phyloP scores from a whole-genome alignment of 1,284 basidiomycete genomes.

The Anthracocystis walkeri region DNA sequence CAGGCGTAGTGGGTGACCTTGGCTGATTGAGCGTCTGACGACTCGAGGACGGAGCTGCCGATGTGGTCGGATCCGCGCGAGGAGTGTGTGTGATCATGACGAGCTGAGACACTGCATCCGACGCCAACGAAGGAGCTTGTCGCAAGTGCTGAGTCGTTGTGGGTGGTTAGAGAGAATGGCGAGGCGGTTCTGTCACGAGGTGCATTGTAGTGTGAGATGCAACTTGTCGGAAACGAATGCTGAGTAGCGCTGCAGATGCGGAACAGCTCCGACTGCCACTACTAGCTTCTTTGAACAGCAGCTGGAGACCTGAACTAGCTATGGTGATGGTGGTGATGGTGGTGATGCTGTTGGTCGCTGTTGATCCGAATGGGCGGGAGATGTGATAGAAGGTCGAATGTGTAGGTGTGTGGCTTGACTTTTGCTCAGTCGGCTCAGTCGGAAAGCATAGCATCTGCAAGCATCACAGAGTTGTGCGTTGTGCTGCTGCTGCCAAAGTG shows the following conservation, averaged over 20 bases:
- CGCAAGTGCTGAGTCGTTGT: not conserved
- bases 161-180: not conserved
- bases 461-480: no score
- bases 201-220: not conserved
- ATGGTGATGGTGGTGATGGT: not conserved
- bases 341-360: not conserved
- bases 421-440: not conserved
- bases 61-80: constrained; percentile 9
- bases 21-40: constrained; percentile 15
- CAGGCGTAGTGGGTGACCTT: constrained; percentile 24
- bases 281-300: no score
- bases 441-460: not conserved
- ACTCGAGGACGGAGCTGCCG: constrained; percentile 19
- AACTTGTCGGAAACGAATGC: not conserved
- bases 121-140: not conserved
- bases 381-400: not conserved
- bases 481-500: not conserved
- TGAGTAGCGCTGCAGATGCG: no score
- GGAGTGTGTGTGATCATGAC: constrained; percentile 36
- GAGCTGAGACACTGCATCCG: not conserved
- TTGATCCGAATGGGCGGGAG: not conserved
- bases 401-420: not conserved
- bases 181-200: not conserved
- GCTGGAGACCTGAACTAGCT: no score
- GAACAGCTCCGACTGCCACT: no score